Evolutionary conservation across 2,329 filamentous ascomycete genomes (phyloP).

Genomic region (Talaromyces albobiverticillius): DNA sequence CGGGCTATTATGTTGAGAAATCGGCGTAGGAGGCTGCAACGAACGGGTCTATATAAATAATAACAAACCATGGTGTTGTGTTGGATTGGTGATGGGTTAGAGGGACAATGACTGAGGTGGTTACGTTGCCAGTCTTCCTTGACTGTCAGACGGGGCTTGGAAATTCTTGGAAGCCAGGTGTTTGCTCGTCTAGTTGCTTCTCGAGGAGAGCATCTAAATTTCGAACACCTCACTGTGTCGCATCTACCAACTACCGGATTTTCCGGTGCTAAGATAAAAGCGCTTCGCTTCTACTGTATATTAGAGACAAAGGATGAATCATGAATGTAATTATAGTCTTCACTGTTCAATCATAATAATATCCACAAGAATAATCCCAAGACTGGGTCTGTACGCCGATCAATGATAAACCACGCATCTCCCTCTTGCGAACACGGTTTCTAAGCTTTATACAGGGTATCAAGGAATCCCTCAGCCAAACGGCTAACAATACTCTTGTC

Average conservation of each 20-base stretch:
- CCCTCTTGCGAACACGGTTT: not conserved
- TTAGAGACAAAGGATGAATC: slow-evolving; percentile 14
- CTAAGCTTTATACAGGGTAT: slow-evolving; percentile 82
- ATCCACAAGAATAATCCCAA: slow-evolving; percentile 10
- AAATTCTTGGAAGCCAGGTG: not conserved
- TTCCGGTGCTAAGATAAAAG: not conserved
- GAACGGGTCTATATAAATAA: slow-evolving; percentile 15
- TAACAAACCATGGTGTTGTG: not conserved
- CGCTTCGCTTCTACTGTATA: slow-evolving; percentile 14
- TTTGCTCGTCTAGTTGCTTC: too few relatives aligned
- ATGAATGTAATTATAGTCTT: slow-evolving; percentile 12
- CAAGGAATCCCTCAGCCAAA: slow-evolving; percentile 84
- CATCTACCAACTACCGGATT: not conserved
- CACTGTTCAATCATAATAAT: slow-evolving; percentile 9
- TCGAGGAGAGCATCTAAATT: not conserved
- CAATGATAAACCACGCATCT: slow-evolving; percentile 3
- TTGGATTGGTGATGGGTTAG: not conserved
- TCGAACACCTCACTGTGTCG: not conserved
- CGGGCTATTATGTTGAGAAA: slow-evolving; percentile 74
- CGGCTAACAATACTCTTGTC: slow-evolving; percentile 95
- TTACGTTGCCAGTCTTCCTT: not conserved
- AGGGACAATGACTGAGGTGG: too few relatives aligned
- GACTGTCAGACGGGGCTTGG: not conserved
- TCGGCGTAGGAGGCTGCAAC: slow-evolving; percentile 18
- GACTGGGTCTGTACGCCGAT: slow-evolving; percentile 1